phyloP scores from a whole-genome alignment of 176 grass and related monocot species.

The Oryza longistaminata region DNA sequence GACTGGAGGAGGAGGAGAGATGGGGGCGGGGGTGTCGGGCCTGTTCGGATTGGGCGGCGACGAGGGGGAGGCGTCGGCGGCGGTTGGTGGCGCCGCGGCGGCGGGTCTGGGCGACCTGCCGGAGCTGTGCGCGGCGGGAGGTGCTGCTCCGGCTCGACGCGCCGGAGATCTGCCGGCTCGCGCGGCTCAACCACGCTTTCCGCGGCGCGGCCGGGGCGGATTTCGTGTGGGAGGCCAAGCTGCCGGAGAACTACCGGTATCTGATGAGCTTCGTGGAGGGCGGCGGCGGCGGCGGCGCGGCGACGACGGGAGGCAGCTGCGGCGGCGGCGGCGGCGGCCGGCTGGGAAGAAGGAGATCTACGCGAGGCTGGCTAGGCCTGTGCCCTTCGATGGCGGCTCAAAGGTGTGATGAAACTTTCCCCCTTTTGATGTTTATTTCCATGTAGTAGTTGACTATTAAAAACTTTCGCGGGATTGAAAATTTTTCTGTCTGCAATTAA shows the following conservation, averaged over 20 bases:
- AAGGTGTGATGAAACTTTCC: constrained; percentile 48
- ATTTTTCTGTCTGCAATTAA: background rate
- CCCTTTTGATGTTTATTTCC: background rate
- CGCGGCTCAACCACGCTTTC: constrained; percentile 68
- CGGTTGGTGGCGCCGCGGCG: background rate
- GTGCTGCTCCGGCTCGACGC: constrained; percentile 74
- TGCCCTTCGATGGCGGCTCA: constrained; percentile 56
- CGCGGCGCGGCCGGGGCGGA: constrained; percentile 71
- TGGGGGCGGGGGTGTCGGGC: constrained; percentile 76
- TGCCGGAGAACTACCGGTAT: constrained; percentile 75
- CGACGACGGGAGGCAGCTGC: constrained; percentile 20
- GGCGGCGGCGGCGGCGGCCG: constrained; percentile 8
- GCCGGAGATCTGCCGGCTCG: constrained; percentile 76
- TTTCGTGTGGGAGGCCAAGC: constrained; percentile 90
- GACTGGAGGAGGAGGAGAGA: constrained; percentile 55
- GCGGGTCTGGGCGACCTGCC: constrained; percentile 76
- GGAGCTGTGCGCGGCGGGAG: constrained; percentile 69
- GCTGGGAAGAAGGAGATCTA: constrained; percentile 82
- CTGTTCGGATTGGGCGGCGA: constrained; percentile 42
- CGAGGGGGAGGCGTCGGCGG: background rate
- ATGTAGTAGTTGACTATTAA: background rate
- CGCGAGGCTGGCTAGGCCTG: constrained; percentile 62
- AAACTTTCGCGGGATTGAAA: background rate
- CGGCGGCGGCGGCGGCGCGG: constrained; percentile 32
- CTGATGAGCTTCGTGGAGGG: constrained; percentile 60